Conservation (phyloP, 768 basidiomycete genomes). For the Pluteus cervinus region DNA sequence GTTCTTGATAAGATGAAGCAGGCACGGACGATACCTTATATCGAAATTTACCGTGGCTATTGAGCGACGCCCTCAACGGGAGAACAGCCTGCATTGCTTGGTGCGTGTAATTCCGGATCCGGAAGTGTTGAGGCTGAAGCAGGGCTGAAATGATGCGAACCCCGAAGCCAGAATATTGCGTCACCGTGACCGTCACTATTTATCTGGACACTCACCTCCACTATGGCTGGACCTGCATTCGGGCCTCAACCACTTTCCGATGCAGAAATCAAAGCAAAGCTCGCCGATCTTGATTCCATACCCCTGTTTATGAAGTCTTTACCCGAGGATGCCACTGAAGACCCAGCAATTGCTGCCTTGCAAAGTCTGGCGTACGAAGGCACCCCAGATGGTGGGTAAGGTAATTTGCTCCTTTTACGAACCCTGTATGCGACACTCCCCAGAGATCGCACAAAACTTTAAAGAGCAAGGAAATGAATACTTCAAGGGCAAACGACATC, state of each 20-base stretch:
- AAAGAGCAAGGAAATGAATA: conserved; percentile 96
- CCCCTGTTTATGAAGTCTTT: conserved; percentile 93
- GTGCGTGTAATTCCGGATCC: no score
- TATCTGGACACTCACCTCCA: no score
- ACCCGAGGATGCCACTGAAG: conserved; percentile 62
- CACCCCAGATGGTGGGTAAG: conserved; percentile 83
- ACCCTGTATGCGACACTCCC: neutral
- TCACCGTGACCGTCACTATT: conserved; percentile 7
- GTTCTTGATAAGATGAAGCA: neutral
- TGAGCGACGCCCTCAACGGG: conserved; percentile 55
- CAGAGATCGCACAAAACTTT: conserved; percentile 89
- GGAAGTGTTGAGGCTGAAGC: no score
- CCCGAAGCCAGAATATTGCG: conserved; percentile 12
- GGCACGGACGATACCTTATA: conserved; percentile 46
- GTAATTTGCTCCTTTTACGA: neutral
- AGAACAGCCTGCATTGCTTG: conserved; percentile 30
- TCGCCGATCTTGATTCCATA: conserved; percentile 50
- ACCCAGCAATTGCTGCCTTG: conserved; percentile 70
- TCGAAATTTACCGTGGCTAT: conserved; percentile 49
- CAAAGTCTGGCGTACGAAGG: conserved; percentile 87
- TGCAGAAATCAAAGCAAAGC: conserved; percentile 29
- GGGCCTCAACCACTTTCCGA: conserved; percentile 30
- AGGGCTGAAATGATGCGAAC: no score
- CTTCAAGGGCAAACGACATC: conserved; percentile 78
- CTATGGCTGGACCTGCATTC: no score